Percentiles rank a stretch among this genome's conserved stretches.
phyloP scores from a whole-genome alignment of 2,329 filamentous ascomycete species.

The Clarireedia hainanense region DNA sequence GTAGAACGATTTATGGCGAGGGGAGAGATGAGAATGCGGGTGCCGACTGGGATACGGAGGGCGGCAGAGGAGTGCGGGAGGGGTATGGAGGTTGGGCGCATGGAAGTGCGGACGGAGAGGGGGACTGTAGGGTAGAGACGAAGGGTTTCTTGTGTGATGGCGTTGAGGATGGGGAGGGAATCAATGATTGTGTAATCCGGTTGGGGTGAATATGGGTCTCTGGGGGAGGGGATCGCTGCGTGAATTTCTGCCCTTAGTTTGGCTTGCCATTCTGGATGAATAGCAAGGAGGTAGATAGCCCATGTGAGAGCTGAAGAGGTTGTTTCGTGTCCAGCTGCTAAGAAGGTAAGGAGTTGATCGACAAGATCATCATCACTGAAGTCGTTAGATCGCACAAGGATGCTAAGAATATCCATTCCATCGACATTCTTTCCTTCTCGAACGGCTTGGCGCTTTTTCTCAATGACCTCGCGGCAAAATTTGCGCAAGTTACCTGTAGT shows the following conservation, averaged over 20 bases:
- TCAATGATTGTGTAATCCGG: constrained; percentile 49
- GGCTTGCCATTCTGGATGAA: constrained; percentile 47
- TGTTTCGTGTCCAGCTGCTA: constrained; percentile 73
- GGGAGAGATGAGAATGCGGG: constrained; percentile 44
- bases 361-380: constrained; percentile 72
- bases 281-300: constrained; percentile 55
- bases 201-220: constrained; percentile 41
- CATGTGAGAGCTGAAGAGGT: constrained; percentile 67
- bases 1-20: constrained; percentile 49
- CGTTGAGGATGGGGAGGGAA: constrained; percentile 56
- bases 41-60: constrained; percentile 50
- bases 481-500: constrained; percentile 52
- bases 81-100: constrained; percentile 46
- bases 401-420: constrained; percentile 65
- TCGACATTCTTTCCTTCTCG: constrained; percentile 29
- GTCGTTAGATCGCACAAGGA: constrained; percentile 65
- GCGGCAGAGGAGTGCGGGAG: constrained; percentile 48
- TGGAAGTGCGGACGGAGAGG: constrained; percentile 52
- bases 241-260: constrained; percentile 54
- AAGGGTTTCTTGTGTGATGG: constrained; percentile 58
- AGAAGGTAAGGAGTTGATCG: constrained; percentile 82
- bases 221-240: constrained; percentile 39
- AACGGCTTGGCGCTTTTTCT: constrained; percentile 49
- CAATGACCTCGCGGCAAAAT: constrained; percentile 60
- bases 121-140: constrained; percentile 62